Evolutionary conservation across 179 eudicot genomes (phyloP).

Genomic region (Beta macrorhiza): DNA sequence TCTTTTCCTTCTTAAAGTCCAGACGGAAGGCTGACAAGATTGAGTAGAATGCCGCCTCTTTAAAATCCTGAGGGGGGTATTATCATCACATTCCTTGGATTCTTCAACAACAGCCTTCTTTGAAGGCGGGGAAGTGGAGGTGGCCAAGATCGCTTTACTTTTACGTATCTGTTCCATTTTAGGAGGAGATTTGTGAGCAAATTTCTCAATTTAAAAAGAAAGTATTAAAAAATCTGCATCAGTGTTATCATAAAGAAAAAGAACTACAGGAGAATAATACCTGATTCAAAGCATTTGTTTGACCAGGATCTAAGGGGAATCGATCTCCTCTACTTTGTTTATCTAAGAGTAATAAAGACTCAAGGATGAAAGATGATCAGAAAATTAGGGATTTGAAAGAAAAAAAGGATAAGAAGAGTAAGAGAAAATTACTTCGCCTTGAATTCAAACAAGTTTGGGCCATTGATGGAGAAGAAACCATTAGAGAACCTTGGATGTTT

Average conservation of each 20-base stretch:
- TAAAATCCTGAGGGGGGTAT: slow-evolving; percentile 23
- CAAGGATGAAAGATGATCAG: slow-evolving; percentile 8
- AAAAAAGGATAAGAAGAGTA: neutral
- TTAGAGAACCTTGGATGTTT: slow-evolving; percentile 23
- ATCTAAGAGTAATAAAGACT: slow-evolving; percentile 1
- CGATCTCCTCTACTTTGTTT: slow-evolving; percentile 18
- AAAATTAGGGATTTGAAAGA: neutral
- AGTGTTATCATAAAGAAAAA: neutral
- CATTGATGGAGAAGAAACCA: slow-evolving; percentile 15
- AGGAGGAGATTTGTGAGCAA: slow-evolving; percentile 6
- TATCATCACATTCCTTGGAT: slow-evolving; percentile 22
- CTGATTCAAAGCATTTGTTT: slow-evolving; percentile 14
- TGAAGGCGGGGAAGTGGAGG: neutral
- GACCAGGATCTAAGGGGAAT: neutral
- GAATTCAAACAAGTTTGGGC: slow-evolving; percentile 7
- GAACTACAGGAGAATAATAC: slow-evolving; percentile 14
- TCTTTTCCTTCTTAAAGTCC: slow-evolving; percentile 5
- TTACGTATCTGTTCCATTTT: slow-evolving; percentile 23
- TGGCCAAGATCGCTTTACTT: neutral
- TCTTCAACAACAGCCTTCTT: slow-evolving; percentile 18
- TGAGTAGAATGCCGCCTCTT: slow-evolving; percentile 21
- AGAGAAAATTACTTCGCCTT: slow-evolving; percentile 18
- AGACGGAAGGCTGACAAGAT: slow-evolving; percentile 4
- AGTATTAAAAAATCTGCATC: neutral
- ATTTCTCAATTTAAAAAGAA: slow-evolving; percentile 9